Conservation (phyloP, 768 basidiomycete species). For the Mycena chlorophos region DNA sequence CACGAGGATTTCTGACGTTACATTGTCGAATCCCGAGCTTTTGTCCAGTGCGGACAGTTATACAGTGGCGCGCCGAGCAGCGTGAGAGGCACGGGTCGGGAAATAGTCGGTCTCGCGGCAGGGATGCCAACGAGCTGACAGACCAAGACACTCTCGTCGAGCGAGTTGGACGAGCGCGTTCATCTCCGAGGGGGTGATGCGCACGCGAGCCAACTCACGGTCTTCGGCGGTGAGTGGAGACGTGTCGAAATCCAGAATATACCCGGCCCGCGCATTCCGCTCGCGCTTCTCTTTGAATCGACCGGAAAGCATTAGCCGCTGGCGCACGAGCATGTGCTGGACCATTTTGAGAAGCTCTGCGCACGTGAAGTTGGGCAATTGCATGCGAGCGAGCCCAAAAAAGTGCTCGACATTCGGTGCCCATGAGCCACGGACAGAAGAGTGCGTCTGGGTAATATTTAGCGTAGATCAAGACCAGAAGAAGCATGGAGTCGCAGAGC, state of each 20-base stretch:
- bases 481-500: slow-evolving; percentile 10
- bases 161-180: no score
- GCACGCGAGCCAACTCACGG: no score
- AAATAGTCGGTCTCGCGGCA: no score
- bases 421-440: slow-evolving; percentile 8
- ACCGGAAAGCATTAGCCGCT: slow-evolving; percentile 8
- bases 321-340: slow-evolving; percentile 12
- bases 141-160: no score
- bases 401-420: slow-evolving; percentile 11
- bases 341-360: slow-evolving; percentile 14
- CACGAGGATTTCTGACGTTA: no score
- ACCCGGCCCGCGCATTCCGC: slow-evolving; percentile 10
- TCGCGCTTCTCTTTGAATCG: slow-evolving; percentile 8
- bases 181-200: no score
- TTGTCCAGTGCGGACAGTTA: no score
- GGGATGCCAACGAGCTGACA: no score
- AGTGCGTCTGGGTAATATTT: slow-evolving; percentile 13
- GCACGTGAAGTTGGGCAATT: slow-evolving; percentile 8
- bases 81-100: no score
- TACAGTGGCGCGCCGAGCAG: no score
- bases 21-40: no score
- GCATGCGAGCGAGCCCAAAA: slow-evolving; percentile 4
- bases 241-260: slow-evolving; percentile 2
- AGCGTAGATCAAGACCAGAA: slow-evolving; percentile 9
- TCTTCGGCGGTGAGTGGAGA: not conserved